Evolutionary conservation across 306 rosid species (phyloP).

Genomic region (Prunus mume): DNA sequence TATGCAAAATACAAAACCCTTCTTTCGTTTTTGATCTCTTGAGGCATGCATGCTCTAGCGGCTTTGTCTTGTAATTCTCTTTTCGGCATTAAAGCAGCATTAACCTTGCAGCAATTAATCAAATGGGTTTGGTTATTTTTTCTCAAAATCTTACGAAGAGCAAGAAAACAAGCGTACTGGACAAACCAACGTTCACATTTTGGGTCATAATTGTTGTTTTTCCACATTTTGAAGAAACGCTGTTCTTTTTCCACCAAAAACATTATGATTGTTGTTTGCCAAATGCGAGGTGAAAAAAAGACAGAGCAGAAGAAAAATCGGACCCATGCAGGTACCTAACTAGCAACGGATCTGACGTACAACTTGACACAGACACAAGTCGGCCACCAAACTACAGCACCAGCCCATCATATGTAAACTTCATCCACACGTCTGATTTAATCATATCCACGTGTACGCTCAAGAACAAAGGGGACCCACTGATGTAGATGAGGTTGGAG

Average conservation of each 20-base stretch:
- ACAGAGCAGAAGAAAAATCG: neutral
- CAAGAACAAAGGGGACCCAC: neutral
- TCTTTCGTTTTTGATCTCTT: fast-evolving
- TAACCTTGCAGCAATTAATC: too few relatives aligned
- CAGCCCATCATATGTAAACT: neutral
- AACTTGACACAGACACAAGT: neutral
- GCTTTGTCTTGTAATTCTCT: too few relatives aligned
- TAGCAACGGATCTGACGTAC: neutral
- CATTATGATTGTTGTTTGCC: neutral
- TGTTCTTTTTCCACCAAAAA: neutral
- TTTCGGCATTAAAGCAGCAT: too few relatives aligned
- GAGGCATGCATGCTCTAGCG: too few relatives aligned
- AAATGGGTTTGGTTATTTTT: neutral
- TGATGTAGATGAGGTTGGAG: neutral
- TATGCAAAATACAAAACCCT: too few relatives aligned
- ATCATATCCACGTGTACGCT: constrained; percentile 30
- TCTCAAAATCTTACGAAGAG: neutral
- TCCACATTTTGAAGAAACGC: neutral
- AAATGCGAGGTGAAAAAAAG: neutral
- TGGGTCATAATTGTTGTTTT: neutral
- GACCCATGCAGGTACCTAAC: neutral
- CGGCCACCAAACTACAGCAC: constrained; percentile 24
- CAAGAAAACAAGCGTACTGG: neutral
- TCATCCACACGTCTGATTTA: neutral
- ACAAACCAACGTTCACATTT: constrained; percentile 8